Conservation (phyloP, 352 stramenopile genomes). For the Pythium insidiosum region DNA sequence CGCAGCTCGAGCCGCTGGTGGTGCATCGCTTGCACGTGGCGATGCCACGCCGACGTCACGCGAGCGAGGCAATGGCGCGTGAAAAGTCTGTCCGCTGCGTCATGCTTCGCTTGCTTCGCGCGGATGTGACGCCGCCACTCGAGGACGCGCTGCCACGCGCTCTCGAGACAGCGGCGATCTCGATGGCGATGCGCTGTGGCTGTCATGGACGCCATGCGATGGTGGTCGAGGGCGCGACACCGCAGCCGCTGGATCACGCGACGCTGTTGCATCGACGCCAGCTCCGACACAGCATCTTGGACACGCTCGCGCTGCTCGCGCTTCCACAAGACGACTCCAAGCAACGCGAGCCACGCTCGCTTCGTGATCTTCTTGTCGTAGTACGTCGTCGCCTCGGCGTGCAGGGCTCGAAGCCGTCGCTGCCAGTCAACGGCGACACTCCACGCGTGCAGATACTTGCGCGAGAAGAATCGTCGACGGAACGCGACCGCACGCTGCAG, state of each 20-base stretch:
- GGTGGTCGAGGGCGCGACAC: too few relatives aligned
- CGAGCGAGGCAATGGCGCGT: background rate
- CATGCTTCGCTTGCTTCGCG: background rate
- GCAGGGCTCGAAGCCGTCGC: constrained; percentile 14
- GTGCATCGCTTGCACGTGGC: constrained; percentile 1
- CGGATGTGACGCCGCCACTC: background rate
- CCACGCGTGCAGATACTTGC: constrained; percentile 32
- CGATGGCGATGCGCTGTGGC: background rate
- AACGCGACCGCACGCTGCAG: constrained; percentile 28
- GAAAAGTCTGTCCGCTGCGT: background rate
- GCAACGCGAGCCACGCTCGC: too few relatives aligned
- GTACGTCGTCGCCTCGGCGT: background rate
- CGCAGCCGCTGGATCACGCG: background rate
- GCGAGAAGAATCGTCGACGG: constrained; percentile 21
- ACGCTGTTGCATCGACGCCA: background rate
- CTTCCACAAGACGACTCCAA: background rate
- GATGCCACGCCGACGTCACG: background rate
- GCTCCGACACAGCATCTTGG: background rate
- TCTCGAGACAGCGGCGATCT: background rate
- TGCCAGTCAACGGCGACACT: constrained; percentile 5
- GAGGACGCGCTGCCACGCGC: background rate
- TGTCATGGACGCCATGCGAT: background rate
- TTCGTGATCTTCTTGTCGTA: background rate
- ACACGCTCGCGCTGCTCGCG: background rate
- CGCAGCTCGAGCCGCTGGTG: constrained; percentile 5